A percentile compares a stretch with the other conserved stretches of the same genome.
Evolutionary conservation across 2,329 filamentous ascomycete species (phyloP).

Genomic region (Teratosphaeria nubilosa): DNA sequence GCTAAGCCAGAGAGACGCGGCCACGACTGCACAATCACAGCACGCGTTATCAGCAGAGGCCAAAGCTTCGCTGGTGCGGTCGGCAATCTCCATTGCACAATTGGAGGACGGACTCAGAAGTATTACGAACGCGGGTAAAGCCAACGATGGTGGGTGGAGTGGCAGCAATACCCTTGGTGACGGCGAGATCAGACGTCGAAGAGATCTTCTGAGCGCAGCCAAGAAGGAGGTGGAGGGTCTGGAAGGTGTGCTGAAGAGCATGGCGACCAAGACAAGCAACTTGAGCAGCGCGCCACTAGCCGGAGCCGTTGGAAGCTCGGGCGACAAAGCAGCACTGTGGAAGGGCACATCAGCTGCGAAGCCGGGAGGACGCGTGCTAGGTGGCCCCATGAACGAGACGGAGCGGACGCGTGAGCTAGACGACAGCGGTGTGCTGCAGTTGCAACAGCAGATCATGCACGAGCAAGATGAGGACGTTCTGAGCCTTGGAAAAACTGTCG

Average conservation of each 20-base stretch:
- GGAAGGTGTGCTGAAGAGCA: slow-evolving; percentile 60
- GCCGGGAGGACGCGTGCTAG: slow-evolving; percentile 55
- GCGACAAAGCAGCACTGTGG: slow-evolving; percentile 27
- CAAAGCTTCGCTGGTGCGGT: slow-evolving; percentile 61
- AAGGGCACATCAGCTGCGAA: slow-evolving; percentile 21
- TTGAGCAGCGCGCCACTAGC: slow-evolving; percentile 5
- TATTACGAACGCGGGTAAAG: slow-evolving; percentile 25
- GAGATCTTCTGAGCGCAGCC: slow-evolving; percentile 59
- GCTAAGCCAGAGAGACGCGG: slow-evolving; percentile 58
- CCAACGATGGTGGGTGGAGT: slow-evolving; percentile 28
- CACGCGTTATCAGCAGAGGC: slow-evolving; percentile 56
- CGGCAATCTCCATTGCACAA: slow-evolving; percentile 51
- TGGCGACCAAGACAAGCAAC: slow-evolving; percentile 39
- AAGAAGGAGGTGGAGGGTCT: slow-evolving; percentile 66
- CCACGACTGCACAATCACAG: slow-evolving; percentile 47
- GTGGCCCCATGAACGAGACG: slow-evolving; percentile 61
- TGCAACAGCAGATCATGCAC: slow-evolving; percentile 64
- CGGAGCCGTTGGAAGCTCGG: slow-evolving; percentile 25
- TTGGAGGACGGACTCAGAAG: slow-evolving; percentile 54
- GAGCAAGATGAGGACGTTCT: slow-evolving; percentile 67
- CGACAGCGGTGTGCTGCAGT: slow-evolving; percentile 61
- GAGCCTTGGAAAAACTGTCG: slow-evolving; percentile 56
- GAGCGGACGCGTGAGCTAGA: slow-evolving; percentile 67
- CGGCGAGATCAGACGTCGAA: slow-evolving; percentile 61
- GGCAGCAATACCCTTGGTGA: slow-evolving; percentile 50